Evolutionary conservation across 192 early-diverging fungal genomes (phyloP).

Genomic region (Fimicolochytrium jonesii): DNA sequence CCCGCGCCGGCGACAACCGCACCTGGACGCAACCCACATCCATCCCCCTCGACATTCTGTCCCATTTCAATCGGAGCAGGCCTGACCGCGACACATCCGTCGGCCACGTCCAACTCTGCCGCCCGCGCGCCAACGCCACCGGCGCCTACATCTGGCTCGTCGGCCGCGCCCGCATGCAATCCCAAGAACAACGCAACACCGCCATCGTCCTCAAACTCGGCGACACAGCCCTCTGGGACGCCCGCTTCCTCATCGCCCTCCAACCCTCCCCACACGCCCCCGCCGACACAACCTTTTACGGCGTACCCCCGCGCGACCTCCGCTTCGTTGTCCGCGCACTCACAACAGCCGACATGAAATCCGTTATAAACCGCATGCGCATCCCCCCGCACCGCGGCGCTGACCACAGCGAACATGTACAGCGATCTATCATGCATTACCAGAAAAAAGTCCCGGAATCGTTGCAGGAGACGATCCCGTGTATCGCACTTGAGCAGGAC

Average conservation of each 20-base stretch:
- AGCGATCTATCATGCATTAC: conserved; percentile 1
- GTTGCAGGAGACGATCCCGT: conserved; percentile 14
- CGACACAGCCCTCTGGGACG: conserved; percentile 18
- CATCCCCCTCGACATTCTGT: background rate
- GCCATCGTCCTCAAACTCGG: background rate
- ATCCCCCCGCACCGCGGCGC: background rate
- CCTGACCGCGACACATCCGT: background rate
- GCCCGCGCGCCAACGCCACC: background rate
- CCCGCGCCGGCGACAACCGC: background rate
- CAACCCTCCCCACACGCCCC: background rate
- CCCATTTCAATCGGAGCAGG: background rate
- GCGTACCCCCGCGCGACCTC: background rate
- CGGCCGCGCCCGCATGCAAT: background rate
- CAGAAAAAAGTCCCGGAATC: conserved; percentile 16
- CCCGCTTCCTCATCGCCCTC: conserved; percentile 7
- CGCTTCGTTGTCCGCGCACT: conserved; percentile 19
- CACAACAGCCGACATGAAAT: background rate
- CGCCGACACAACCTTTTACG: background rate
- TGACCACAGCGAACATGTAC: conserved; percentile 1
- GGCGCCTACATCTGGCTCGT: conserved; percentile 19
- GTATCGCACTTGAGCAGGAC: conserved; percentile 19
- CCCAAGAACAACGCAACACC: background rate
- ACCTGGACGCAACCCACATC: background rate
- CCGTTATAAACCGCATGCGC: conserved; percentile 8
- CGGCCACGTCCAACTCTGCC: conserved; percentile 4